Conservation (phyloP, 495 filamentous ascomycete species). For the Lepidopterella palustris region DNA sequence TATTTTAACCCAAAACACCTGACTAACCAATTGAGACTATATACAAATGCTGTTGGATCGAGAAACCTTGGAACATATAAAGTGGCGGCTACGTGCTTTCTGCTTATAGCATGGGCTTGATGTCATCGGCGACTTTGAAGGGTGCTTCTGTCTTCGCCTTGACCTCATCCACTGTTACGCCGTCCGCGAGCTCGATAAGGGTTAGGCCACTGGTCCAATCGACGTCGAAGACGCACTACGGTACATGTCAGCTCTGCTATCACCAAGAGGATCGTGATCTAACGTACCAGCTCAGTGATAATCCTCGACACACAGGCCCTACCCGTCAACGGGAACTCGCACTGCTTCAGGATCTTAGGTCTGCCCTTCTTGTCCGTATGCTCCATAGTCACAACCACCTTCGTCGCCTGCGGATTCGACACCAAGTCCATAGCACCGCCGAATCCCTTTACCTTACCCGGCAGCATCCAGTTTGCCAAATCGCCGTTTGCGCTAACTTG, state of each 20-base stretch:
- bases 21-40: constrained; percentile 1
- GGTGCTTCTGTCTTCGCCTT: constrained; percentile 49
- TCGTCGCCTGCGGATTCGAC: constrained; percentile 52
- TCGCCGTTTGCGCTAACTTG: constrained; percentile 54
- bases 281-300: constrained; percentile 51
- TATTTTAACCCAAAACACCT: background rate
- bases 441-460: constrained; percentile 59
- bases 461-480: constrained; percentile 59
- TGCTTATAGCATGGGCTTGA: constrained; percentile 45
- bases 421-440: constrained; percentile 60
- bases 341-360: constrained; percentile 53
- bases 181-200: constrained; percentile 50
- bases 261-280: background rate
- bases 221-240: constrained; percentile 51
- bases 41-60: constrained; percentile 2
- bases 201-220: constrained; percentile 47
- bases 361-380: constrained; percentile 55
- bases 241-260: constrained; percentile 8
- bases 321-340: constrained; percentile 52
- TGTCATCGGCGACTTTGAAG: constrained; percentile 44
- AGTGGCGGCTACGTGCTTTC: no score
- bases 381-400: constrained; percentile 57
- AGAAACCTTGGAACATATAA: no score
- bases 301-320: constrained; percentile 42
- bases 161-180: constrained; percentile 49